These are phyloP conservation scores for Talaromyces adpressus DNA, from an alignment of 495 filamentous ascomycete genomes.

Conservation along the genomic window DNA sequence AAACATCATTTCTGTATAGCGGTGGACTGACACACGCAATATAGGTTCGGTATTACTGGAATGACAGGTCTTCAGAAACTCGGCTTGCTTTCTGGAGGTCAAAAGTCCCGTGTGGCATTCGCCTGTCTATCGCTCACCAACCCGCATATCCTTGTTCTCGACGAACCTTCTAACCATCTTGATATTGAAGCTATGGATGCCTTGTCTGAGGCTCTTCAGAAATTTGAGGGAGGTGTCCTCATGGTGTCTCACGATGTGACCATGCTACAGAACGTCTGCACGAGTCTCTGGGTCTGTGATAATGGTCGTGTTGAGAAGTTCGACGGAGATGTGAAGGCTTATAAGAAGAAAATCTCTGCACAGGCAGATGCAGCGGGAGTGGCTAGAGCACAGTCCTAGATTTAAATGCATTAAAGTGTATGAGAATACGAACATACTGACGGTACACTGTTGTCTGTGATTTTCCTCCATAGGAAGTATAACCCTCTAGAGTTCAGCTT, in stretches of 20 bases:
- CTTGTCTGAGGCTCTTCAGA: slow-evolving; percentile 68
- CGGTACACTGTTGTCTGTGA: not conserved
- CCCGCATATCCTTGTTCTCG: slow-evolving; percentile 94
- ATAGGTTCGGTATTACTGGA: slow-evolving; percentile 88
- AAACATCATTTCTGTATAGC: not conserved
- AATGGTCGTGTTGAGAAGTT: slow-evolving; percentile 95
- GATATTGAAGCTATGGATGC: slow-evolving; percentile 99
- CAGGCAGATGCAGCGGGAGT: slow-evolving; percentile 87
- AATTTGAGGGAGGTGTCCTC: slow-evolving; percentile 89
- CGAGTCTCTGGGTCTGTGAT: slow-evolving; percentile 93
- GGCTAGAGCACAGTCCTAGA: slow-evolving; percentile 34
- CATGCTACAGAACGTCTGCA: slow-evolving; percentile 95
- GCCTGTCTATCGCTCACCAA: slow-evolving; percentile 87
- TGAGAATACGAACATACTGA: not conserved
- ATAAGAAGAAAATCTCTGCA: slow-evolving; percentile 91
- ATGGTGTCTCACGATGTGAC: slow-evolving; percentile 99
- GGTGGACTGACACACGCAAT: slow-evolving; percentile 3
- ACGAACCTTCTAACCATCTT: slow-evolving; percentile 96
- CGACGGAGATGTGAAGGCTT: slow-evolving; percentile 87
- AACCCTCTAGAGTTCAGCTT: not conserved
- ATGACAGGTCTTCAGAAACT: slow-evolving; percentile 97
- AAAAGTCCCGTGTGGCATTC: slow-evolving; percentile 97
- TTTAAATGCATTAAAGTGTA: not conserved
- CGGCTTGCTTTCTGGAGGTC: slow-evolving; percentile 88
- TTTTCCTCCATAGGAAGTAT: not conserved